Evolutionary conservation across 371 early-diverging fungal species (phyloP).

Genomic region (Mucor racemosus): DNA sequence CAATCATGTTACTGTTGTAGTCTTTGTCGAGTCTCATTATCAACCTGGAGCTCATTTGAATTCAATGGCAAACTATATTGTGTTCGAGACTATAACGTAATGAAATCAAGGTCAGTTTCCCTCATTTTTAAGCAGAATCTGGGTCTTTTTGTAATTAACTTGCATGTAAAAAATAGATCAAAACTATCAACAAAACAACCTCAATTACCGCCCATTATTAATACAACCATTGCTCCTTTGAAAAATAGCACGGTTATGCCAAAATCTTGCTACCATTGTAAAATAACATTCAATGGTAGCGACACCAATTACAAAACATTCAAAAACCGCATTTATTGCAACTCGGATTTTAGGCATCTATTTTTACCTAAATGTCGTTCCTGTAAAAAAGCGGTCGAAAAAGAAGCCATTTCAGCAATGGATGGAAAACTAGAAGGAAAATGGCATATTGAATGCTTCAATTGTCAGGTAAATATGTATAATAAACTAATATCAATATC

Average conservation of each 20-base stretch:
- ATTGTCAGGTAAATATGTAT: constrained; percentile 34
- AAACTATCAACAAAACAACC: constrained; percentile 60
- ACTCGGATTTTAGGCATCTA: constrained; percentile 68
- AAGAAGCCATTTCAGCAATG: constrained; percentile 78
- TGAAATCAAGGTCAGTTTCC: constrained; percentile 54
- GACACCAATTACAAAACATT: constrained; percentile 76
- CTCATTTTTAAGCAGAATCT: too few species aligned
- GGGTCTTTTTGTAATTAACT: neutral
- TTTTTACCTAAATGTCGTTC: constrained; percentile 72
- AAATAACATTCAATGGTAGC: constrained; percentile 22
- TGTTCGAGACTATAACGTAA: constrained; percentile 65
- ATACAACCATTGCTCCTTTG: constrained; percentile 1
- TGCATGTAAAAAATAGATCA: constrained; percentile 44
- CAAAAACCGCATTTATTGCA: constrained; percentile 76
- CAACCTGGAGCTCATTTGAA: constrained; percentile 27
- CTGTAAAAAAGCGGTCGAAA: constrained; percentile 70
- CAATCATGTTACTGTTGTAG: neutral
- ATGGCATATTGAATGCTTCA: constrained; percentile 73
- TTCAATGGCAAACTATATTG: constrained; percentile 72
- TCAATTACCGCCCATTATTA: constrained; percentile 43
- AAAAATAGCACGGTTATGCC: constrained; percentile 68
- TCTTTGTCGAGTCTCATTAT: neutral
- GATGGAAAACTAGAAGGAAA: constrained; percentile 78
- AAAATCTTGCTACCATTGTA: constrained; percentile 61
- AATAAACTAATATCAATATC: neutral